Evolutionary conservation across 371 early-diverging fungal genomes (phyloP), one percentile per base, ranked within the genome.

Genomic region (Mucor saturninus): DNA sequence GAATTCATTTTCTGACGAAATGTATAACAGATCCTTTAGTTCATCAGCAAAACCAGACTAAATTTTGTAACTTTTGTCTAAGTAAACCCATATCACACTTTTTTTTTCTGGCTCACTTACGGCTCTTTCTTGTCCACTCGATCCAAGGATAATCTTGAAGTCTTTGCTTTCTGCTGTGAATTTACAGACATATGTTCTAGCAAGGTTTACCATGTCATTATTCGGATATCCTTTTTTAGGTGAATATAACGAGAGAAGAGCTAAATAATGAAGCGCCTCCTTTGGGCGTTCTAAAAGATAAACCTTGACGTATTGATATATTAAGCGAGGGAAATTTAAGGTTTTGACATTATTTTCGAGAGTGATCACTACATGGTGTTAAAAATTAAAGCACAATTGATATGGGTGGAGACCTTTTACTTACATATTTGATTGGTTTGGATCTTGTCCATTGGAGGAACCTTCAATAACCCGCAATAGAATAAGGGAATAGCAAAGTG

Each of bases 401-500:
- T 21, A 21, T 21, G 21, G 21, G 21, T 21, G 21, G 21, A 21
- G 1, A 26, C 11, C 10, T 31, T 29, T 2, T 4, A 59, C 73
- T 75, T 77, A 79, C 82, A 56, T 21, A 81, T 57, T 45, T n/a
- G 46, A 5, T 37, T 15, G 15, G 42, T 39, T 1, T 49, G 11
- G 2, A 32, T 80, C n/a, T 70, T 57, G 21, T 62, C 71, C 13
- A 69, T 9, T n/a, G 56, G 57, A 11, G 67, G 40, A 14, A 72
- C 49, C 7, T 63, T 74, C 29, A 97, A 76, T 50, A 91, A 65
- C 5, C 97, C 93, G 64, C 88, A 83, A 70, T 92, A 89, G 0
- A 86, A 89, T 62, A 95, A 72, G 1, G 91, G 88, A 50, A 93
- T 86, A 29, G 94, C 95, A 80, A 96, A 91, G 65, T 97, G 98